phyloP scores from a whole-genome alignment of 129 eudicot genomes.

The Pittosporum tobira region DNA sequence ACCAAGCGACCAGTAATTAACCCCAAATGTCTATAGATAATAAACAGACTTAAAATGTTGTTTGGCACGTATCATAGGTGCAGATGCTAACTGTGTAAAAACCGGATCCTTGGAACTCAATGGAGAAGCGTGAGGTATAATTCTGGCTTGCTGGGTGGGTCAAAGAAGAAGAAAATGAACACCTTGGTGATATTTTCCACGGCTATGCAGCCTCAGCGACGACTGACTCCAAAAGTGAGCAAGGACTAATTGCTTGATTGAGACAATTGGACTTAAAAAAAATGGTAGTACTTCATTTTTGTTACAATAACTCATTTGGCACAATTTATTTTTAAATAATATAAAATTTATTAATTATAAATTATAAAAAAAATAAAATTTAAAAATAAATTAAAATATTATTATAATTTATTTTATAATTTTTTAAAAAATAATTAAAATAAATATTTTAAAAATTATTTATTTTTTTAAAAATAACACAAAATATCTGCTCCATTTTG shows the following conservation, averaged over 20 bases:
- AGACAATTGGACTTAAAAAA: conserved; percentile 14
- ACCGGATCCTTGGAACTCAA: background rate
- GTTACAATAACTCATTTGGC: too few species aligned
- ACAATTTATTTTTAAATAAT: too few species aligned
- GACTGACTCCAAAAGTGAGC: conserved; percentile 34
- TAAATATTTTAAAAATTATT: too few species aligned
- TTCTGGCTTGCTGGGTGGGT: too few species aligned
- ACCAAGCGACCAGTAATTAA: conserved; percentile 15
- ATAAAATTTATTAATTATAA: too few species aligned
- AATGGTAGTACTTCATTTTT: too few species aligned
- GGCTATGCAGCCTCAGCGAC: conserved; percentile 17
- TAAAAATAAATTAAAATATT: too few species aligned
- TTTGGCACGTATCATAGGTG: background rate
- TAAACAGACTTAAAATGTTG: background rate
- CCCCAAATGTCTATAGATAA: background rate
- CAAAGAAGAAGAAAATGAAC: conserved; percentile 7
- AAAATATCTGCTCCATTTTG: too few species aligned
- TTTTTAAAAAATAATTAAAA: too few species aligned
- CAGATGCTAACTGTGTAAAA: background rate
- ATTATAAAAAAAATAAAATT: too few species aligned
- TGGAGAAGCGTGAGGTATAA: conserved; percentile 3
- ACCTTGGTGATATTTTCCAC: background rate
- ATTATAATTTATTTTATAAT: too few species aligned
- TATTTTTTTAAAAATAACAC: too few species aligned
- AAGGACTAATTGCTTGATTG: conserved; percentile 30